A percentile compares a stretch with the other conserved stretches of the same genome.
Conservation (phyloP, 192 early-diverging fungal species). For the Podila verticillata region DNA sequence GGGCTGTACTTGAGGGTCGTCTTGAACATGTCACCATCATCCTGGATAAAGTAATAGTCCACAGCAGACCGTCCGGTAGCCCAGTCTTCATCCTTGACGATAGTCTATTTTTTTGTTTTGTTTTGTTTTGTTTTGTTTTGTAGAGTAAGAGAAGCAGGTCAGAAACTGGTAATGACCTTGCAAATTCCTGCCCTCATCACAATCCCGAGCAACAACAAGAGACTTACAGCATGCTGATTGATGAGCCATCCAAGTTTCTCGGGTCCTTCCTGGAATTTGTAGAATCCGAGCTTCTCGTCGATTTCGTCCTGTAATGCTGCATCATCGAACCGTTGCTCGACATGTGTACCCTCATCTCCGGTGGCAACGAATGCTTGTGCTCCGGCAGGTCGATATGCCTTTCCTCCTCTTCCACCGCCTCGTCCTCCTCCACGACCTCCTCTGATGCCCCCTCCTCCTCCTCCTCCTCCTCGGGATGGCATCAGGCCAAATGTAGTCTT, state of each 20-base stretch:
- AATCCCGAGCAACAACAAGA: not conserved
- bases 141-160: conserved; percentile 3
- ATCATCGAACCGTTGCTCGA: conserved; percentile 49
- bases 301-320: conserved; percentile 55
- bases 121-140: no score
- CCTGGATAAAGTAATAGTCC: conserved; percentile 94
- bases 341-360: conserved; percentile 43
- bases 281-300: conserved; percentile 72
- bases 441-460: conserved; percentile 5
- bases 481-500: conserved; percentile 44
- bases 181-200: not conserved
- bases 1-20: conserved; percentile 85
- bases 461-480: conserved; percentile 24
- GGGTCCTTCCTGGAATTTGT: conserved; percentile 76
- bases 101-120: conserved; percentile 58
- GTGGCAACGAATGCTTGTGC: conserved; percentile 39
- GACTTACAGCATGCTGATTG: conserved; percentile 90
- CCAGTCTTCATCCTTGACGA: conserved; percentile 72
- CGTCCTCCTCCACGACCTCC: conserved; percentile 15
- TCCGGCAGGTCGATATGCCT: conserved; percentile 22
- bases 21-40: conserved; percentile 90
- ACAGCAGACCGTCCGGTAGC: conserved; percentile 75
- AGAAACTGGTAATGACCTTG: not conserved
- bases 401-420: conserved; percentile 19
- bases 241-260: conserved; percentile 90